Conservation (phyloP, 2,329 filamentous ascomycete genomes). For the Apiospora pterosperma region DNA sequence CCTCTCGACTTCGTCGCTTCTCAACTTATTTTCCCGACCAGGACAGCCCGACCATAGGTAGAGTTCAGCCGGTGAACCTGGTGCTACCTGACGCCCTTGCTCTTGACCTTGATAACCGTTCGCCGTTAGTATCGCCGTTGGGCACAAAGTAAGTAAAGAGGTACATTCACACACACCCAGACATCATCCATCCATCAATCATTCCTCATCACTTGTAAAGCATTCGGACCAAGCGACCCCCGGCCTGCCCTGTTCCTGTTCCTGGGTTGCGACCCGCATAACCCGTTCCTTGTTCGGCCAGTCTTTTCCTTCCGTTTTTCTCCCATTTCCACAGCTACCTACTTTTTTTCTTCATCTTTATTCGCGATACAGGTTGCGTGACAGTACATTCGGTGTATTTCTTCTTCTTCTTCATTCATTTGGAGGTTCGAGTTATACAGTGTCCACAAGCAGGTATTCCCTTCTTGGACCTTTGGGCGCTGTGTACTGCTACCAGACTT, state of each 20-base stretch:
- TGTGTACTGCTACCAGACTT: background rate
- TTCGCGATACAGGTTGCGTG: background rate
- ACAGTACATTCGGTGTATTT: background rate
- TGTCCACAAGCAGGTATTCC: background rate
- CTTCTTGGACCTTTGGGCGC: background rate
- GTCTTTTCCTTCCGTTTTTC: conserved; percentile 1
- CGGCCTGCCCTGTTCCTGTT: background rate
- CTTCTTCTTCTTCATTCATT: background rate
- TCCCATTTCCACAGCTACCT: background rate
- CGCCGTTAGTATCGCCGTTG: background rate
- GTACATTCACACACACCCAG: background rate
- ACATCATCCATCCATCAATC: background rate
- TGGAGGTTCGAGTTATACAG: background rate
- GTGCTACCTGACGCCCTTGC: background rate
- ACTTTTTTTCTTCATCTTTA: background rate
- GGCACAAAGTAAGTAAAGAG: background rate
- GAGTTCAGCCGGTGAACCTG: background rate
- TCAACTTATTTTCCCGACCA: conserved; percentile 1
- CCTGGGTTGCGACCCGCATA: conserved; percentile 2
- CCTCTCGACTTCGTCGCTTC: background rate
- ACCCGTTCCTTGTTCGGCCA: background rate
- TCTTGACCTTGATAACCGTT: background rate
- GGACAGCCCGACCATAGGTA: conserved; percentile 6
- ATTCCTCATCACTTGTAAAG: background rate
- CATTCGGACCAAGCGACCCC: background rate